Conservation (phyloP, 257 asterid species). For the Solanum lycopersicoides region DNA sequence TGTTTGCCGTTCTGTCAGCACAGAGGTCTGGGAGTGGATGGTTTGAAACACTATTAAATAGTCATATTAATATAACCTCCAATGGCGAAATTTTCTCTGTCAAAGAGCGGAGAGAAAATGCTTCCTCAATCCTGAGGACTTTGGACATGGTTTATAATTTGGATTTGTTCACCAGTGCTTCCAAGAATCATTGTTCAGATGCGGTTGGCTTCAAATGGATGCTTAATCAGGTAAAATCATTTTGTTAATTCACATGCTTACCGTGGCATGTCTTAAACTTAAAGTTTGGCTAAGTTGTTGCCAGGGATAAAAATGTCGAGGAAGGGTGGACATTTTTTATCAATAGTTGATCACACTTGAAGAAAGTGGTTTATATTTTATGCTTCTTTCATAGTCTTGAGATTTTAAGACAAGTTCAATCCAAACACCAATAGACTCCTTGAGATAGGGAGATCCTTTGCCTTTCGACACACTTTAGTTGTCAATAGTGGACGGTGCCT, state of each 20-base stretch:
- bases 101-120: conserved; percentile 2
- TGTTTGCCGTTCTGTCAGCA: conserved; percentile 2
- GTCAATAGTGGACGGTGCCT: not conserved
- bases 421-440: not conserved
- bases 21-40: conserved; percentile 20
- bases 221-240: conserved; percentile 8
- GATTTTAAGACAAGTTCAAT: not conserved
- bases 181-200: conserved; percentile 11
- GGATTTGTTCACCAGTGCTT: conserved; percentile 9
- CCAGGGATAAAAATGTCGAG: not conserved
- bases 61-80: conserved; percentile 6
- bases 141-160: conserved; percentile 4
- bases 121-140: not conserved
- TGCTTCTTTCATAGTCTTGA: not conserved
- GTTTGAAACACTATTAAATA: conserved; percentile 13
- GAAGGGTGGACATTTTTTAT: not conserved
- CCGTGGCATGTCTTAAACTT: not conserved
- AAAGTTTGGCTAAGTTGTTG: not conserved
- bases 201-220: conserved; percentile 18
- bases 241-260: not conserved
- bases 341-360: not conserved
- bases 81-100: conserved; percentile 12
- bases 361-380: not conserved
- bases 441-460: not conserved
- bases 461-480: not conserved